Conservation (phyloP, 257 asterid species). For the Knoxia roxburghii region DNA sequence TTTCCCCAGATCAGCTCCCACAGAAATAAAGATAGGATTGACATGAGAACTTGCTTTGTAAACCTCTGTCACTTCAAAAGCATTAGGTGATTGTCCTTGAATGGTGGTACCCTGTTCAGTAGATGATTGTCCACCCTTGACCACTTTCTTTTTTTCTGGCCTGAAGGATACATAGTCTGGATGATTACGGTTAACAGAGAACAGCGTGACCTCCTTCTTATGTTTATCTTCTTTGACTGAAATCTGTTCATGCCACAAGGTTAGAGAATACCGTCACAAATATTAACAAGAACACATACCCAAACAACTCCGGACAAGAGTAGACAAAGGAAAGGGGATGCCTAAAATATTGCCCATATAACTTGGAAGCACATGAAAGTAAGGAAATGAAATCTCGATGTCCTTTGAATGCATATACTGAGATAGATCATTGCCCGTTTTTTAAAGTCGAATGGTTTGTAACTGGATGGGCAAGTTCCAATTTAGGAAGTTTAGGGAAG, state of each 20-base stretch:
- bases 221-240: constrained; percentile 86
- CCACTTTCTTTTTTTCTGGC: constrained; percentile 77
- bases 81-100: constrained; percentile 44
- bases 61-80: constrained; percentile 65
- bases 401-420: background rate
- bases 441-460: no score
- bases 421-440: background rate
- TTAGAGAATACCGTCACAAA: background rate
- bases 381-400: background rate
- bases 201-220: constrained; percentile 62
- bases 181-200: constrained; percentile 70
- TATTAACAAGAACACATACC: background rate
- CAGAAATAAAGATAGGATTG: constrained; percentile 61
- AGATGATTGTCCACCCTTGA: constrained; percentile 42
- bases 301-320: background rate
- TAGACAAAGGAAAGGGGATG: background rate
- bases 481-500: background rate
- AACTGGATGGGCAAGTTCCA: background rate
- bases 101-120: constrained; percentile 23
- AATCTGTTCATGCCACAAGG: constrained; percentile 50
- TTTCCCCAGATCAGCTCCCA: constrained; percentile 61
- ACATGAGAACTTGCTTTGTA: constrained; percentile 87
- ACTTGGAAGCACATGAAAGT: background rate
- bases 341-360: background rate
- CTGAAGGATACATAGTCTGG: constrained; percentile 65